phyloP scores from a whole-genome alignment of 2,329 filamentous ascomycete genomes.

The Phialocephala subalpina region DNA sequence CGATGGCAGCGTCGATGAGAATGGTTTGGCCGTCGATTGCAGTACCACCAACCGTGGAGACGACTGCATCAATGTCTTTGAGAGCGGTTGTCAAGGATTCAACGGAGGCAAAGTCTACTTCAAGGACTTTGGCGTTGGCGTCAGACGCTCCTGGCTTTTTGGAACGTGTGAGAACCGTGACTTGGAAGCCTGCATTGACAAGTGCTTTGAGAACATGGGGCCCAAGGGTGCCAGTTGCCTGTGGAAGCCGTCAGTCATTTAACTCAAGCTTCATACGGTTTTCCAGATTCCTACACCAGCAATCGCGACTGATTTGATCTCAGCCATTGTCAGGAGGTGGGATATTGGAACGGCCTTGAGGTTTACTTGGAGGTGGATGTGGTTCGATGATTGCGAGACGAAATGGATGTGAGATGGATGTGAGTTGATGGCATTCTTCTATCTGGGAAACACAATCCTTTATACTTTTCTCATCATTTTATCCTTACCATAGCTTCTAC shows the following conservation, averaged over 20 bases:
- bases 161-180: slow-evolving; percentile 33
- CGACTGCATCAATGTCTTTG: slow-evolving; percentile 35
- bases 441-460: neutral
- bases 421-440: slow-evolving; percentile 15
- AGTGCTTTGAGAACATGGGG: slow-evolving; percentile 37
- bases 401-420: slow-evolving; percentile 18
- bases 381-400: slow-evolving; percentile 16
- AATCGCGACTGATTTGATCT: slow-evolving; percentile 35
- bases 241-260: slow-evolving; percentile 26
- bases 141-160: slow-evolving; percentile 29
- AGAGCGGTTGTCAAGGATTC: slow-evolving; percentile 49
- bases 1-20: slow-evolving; percentile 65
- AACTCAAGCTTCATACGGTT: slow-evolving; percentile 11
- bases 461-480: neutral
- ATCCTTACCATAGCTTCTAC: neutral
- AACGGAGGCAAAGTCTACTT: slow-evolving; percentile 50
- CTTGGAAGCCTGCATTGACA: slow-evolving; percentile 32
- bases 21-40: slow-evolving; percentile 37
- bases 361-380: neutral
- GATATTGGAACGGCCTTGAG: neutral
- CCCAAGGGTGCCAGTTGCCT: slow-evolving; percentile 27
- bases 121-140: slow-evolving; percentile 49
- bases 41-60: slow-evolving; percentile 30
- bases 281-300: slow-evolving; percentile 32
- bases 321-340: slow-evolving; percentile 33